Conservation (phyloP, 371 early-diverging fungal species). For the Phascolomyces articulosus region DNA sequence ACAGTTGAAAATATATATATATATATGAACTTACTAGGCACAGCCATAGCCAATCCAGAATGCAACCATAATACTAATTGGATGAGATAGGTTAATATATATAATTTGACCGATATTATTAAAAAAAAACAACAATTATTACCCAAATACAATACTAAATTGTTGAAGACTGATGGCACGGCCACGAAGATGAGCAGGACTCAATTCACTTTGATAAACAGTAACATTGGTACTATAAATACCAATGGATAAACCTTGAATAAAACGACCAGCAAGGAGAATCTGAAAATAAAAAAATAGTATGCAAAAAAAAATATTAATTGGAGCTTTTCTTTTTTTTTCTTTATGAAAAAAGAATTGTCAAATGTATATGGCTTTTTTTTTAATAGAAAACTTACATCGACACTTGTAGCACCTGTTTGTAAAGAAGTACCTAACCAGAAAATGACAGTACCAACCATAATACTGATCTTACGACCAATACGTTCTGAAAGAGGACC, state of each 20-base stretch:
- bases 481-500: slow-evolving; percentile 39
- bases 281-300: not conserved
- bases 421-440: slow-evolving; percentile 32
- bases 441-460: slow-evolving; percentile 31
- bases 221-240: slow-evolving; percentile 34
- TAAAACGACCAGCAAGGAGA: slow-evolving; percentile 45
- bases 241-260: slow-evolving; percentile 40
- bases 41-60: slow-evolving; percentile 51
- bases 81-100: too few species aligned
- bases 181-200: slow-evolving; percentile 25
- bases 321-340: not conserved
- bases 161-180: slow-evolving; percentile 24
- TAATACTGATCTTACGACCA: slow-evolving; percentile 40
- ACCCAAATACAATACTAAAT: slow-evolving; percentile 23
- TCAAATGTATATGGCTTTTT: too few species aligned
- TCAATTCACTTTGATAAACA: slow-evolving; percentile 40
- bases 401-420: slow-evolving; percentile 20
- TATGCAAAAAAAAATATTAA: too few species aligned
- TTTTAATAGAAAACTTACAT: slow-evolving; percentile 6
- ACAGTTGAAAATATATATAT: slow-evolving; percentile 65
- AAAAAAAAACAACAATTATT: not conserved
- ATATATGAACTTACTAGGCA: slow-evolving; percentile 40
- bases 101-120: too few species aligned
- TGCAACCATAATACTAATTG: slow-evolving; percentile 47
- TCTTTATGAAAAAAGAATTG: too few species aligned